A percentile compares a stretch with the other conserved stretches of the same genome.
phyloP scores from a whole-genome alignment of 1,139 yeast genomes.

The Blastobotrys arbuscula region DNA sequence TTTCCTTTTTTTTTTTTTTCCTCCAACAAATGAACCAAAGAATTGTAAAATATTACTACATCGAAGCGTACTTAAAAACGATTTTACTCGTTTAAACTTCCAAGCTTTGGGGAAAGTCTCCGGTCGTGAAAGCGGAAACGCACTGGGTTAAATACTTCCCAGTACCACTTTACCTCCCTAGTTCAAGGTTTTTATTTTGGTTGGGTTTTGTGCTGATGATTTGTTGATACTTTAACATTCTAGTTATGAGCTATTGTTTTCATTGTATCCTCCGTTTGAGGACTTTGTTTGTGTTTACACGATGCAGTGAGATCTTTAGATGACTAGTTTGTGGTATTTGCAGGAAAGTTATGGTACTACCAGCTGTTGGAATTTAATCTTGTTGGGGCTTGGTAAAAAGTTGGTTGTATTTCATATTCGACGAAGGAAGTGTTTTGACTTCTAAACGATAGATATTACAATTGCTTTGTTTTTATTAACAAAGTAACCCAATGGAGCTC shows the following conservation, averaged over 20 bases:
- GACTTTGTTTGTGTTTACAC: constrained; percentile 1
- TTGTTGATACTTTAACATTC: background rate
- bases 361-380: background rate
- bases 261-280: constrained; percentile 10
- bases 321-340: background rate
- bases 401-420: background rate
- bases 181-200: background rate
- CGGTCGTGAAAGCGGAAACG: constrained; percentile 30
- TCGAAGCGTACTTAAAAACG: constrained; percentile 26
- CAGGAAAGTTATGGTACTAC: too few species aligned
- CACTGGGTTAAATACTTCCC: constrained; percentile 4
- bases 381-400: background rate
- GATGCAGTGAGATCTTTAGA: background rate
- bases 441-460: constrained; percentile 29
- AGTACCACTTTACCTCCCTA: background rate
- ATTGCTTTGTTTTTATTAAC: constrained; percentile 14
- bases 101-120: constrained; percentile 34
- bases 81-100: constrained; percentile 7
- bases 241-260: background rate
- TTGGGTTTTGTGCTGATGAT: background rate
- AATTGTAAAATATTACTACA: constrained; percentile 22
- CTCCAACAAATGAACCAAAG: constrained; percentile 14
- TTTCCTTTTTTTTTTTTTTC: background rate
- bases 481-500: constrained; percentile 32
- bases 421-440: constrained; percentile 13